Conservation (phyloP, 306 rosid genomes). For the Lathyrus sativus region DNA sequence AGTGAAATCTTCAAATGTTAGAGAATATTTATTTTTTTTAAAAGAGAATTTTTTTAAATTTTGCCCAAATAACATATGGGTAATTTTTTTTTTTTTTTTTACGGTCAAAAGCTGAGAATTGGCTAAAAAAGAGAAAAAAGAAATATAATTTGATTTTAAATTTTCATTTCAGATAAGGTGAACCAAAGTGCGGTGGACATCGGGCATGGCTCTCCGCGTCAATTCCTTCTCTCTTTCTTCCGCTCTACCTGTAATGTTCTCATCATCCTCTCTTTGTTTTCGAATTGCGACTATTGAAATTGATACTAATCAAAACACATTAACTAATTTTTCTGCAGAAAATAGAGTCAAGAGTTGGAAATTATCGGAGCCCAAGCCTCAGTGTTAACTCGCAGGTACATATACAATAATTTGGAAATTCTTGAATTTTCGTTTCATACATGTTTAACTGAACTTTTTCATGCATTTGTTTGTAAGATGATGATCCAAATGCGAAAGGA, state of each 20-base stretch:
- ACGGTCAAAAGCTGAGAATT: too few species aligned
- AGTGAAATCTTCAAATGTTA: too few species aligned
- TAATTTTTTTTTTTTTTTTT: too few species aligned
- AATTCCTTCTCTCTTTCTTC: slow-evolving; percentile 40
- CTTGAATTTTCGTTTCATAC: slow-evolving; percentile 2
- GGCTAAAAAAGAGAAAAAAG: too few species aligned
- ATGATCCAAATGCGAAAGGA: slow-evolving; percentile 54
- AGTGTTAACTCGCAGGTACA: slow-evolving; percentile 59
- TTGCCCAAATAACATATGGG: too few species aligned
- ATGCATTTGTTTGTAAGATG: slow-evolving; percentile 54
- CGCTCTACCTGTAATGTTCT: slow-evolving; percentile 39
- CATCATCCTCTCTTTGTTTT: slow-evolving; percentile 17
- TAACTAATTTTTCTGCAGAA: slow-evolving; percentile 44
- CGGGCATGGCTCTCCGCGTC: slow-evolving; percentile 55
- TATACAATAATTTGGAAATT: background rate
- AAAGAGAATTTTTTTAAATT: too few species aligned
- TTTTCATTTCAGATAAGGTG: background rate
- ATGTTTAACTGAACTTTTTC: background rate
- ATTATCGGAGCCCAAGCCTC: slow-evolving; percentile 47
- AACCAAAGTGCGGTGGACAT: background rate
- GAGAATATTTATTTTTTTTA: too few species aligned
- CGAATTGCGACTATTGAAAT: background rate
- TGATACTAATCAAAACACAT: background rate
- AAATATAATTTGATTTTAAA: too few species aligned
- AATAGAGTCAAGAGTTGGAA: slow-evolving; percentile 47